phyloP scores from a whole-genome alignment of 164 flowering plant species.

The Vitis labrusca region DNA sequence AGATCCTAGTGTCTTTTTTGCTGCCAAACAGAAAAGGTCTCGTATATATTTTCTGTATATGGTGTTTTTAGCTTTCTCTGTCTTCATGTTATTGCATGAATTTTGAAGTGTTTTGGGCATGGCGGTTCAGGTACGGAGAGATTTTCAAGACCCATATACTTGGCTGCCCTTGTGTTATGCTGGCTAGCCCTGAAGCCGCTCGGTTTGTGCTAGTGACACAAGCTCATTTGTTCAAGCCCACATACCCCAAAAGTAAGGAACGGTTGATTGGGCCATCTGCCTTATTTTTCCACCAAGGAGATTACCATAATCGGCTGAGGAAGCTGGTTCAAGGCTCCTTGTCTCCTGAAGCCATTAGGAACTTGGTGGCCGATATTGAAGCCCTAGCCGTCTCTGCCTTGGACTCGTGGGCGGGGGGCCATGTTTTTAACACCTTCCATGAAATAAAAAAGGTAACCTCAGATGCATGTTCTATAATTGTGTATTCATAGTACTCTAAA shows the following conservation, averaged over 20 bases:
- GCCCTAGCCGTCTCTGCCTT: slow-evolving; percentile 35
- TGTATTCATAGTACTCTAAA: neutral
- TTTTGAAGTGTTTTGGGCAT: slow-evolving; percentile 1
- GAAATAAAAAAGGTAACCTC: slow-evolving; percentile 77
- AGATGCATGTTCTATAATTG: neutral
- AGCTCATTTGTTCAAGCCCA: slow-evolving; percentile 85
- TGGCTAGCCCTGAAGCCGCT: slow-evolving; percentile 84
- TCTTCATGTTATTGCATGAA: neutral
- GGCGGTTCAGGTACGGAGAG: slow-evolving; percentile 66
- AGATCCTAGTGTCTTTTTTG: slow-evolving; percentile 67
- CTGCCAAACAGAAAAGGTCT: slow-evolving; percentile 62
- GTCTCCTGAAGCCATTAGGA: slow-evolving; percentile 43
- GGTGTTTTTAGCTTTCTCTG: neutral
- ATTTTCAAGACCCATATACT: slow-evolving; percentile 84
- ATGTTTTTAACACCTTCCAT: slow-evolving; percentile 56
- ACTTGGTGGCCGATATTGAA: slow-evolving; percentile 51
- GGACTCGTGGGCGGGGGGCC: slow-evolving; percentile 52
- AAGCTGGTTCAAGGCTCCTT: slow-evolving; percentile 68
- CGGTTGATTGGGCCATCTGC: slow-evolving; percentile 74
- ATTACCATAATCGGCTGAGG: slow-evolving; percentile 63
- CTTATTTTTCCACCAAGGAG: slow-evolving; percentile 83
- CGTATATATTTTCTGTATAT: neutral
- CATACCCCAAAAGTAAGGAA: slow-evolving; percentile 87
- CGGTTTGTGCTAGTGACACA: slow-evolving; percentile 64
- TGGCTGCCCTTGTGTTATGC: slow-evolving; percentile 81